phyloP scores from a whole-genome alignment of 495 filamentous ascomycete genomes.

The Cryomyces minteri region DNA sequence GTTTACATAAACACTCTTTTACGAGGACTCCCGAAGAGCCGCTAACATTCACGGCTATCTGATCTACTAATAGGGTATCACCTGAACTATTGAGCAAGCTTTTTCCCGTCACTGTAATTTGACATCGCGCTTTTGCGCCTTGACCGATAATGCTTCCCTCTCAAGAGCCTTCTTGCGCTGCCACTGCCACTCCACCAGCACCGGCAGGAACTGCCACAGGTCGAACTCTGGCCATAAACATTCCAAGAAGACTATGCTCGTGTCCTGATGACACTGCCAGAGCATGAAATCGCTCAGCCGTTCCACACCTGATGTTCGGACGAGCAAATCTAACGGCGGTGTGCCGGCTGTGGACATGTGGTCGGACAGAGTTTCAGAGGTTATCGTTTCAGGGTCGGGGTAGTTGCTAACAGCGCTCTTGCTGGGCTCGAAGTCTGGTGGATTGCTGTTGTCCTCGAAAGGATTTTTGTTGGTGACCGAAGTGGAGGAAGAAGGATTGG shows the following conservation, averaged over 20 bases:
- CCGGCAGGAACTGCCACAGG: conserved; percentile 83
- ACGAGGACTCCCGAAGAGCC: neutral
- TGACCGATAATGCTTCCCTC: conserved; percentile 17
- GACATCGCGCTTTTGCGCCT: neutral
- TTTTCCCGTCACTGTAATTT: neutral
- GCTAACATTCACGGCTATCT: neutral
- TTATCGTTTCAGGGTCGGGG: conserved; percentile 71
- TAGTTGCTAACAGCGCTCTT: conserved; percentile 7
- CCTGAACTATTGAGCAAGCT: too few relatives aligned
- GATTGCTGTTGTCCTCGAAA: conserved; percentile 3
- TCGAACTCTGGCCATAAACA: conserved; percentile 96
- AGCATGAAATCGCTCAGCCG: conserved; percentile 94
- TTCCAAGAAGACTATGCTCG: conserved; percentile 78
- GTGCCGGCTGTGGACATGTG: conserved; percentile 71
- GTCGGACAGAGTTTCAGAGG: conserved; percentile 50
- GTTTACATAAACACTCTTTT: too few relatives aligned
- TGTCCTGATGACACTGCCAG: conserved; percentile 89
- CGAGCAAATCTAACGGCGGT: conserved; percentile 75
- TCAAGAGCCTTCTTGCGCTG: conserved; percentile 37
- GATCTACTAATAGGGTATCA: too few relatives aligned
- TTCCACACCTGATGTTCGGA: conserved; percentile 83
- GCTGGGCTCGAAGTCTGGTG: conserved; percentile 2
- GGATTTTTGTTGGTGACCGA: conserved; percentile 15
- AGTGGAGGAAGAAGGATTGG: conserved; percentile 25
- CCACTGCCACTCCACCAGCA: conserved; percentile 83